Percentiles rank a stretch among this genome's conserved stretches.
These are phyloP conservation scores for Pseudogymnoascus verrucosus DNA, from an alignment of 2,329 filamentous ascomycete species.

Conservation along the genomic window DNA sequence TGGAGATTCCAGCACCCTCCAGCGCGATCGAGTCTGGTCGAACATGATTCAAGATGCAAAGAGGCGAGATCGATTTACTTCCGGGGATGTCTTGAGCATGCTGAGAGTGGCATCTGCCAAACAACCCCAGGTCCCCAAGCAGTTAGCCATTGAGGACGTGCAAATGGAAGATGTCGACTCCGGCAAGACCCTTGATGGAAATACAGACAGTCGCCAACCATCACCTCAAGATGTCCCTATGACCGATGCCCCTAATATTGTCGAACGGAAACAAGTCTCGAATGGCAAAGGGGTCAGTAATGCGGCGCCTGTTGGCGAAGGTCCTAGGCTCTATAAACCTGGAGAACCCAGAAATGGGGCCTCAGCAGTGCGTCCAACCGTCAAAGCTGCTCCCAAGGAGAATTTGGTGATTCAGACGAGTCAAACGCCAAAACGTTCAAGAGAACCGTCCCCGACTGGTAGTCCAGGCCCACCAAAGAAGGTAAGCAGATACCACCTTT, in stretches of 20 bases:
- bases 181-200: not conserved
- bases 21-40: constrained; percentile 85
- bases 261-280: not conserved
- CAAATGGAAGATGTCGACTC: constrained; percentile 3
- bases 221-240: not conserved
- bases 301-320: not conserved
- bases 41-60: constrained; percentile 78
- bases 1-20: constrained; percentile 79
- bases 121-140: not conserved
- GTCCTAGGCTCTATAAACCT: not conserved
- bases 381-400: not conserved
- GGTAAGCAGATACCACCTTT: not conserved
- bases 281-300: not conserved
- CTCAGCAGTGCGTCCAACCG: not conserved
- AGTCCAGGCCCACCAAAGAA: not conserved
- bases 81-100: constrained; percentile 51
- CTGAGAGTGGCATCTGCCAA: constrained; percentile 37
- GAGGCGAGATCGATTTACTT: constrained; percentile 65
- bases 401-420: not conserved
- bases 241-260: constrained; percentile 3
- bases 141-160: not conserved
- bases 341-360: not conserved
- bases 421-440: not conserved
- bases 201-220: not conserved
- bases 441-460: not conserved